Conservation (phyloP, 23 red algal genomes). For the Chondrus crispus region DNA sequence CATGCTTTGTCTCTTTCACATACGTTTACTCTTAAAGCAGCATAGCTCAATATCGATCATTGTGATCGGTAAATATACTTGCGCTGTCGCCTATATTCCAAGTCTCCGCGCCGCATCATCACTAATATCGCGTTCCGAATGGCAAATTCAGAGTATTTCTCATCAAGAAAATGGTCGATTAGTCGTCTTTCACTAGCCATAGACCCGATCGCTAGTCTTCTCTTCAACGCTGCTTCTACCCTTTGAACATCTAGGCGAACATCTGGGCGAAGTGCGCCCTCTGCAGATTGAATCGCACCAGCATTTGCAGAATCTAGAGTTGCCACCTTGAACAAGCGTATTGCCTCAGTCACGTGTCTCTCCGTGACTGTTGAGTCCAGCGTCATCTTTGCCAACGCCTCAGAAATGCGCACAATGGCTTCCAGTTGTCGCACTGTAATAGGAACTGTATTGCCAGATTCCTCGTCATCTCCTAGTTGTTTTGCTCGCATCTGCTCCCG, state of each 20-base stretch:
- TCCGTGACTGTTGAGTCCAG: constrained; percentile 68
- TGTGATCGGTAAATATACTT: constrained; percentile 80
- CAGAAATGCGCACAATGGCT: constrained; percentile 87
- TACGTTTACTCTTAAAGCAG: neutral
- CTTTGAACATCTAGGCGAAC: constrained; percentile 80
- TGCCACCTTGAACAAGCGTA: constrained; percentile 94
- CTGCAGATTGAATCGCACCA: constrained; percentile 56
- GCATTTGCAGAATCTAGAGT: constrained; percentile 83
- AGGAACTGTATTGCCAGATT: constrained; percentile 57
- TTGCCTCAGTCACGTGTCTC: constrained; percentile 82
- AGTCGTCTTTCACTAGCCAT: constrained; percentile 69
- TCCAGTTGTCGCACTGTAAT: constrained; percentile 97
- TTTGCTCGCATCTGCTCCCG: constrained; percentile 80
- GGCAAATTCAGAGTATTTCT: constrained; percentile 58
- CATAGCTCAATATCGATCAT: constrained; percentile 38
- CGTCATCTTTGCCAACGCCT: constrained; percentile 96
- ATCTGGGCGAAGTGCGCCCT: constrained; percentile 73
- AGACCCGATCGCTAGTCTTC: constrained; percentile 82
- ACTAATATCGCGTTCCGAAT: constrained; percentile 75
- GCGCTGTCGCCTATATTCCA: constrained; percentile 87
- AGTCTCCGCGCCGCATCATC: constrained; percentile 86
- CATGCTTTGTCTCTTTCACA: no score
- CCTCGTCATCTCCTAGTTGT: constrained; percentile 63
- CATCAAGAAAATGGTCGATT: constrained; percentile 76
- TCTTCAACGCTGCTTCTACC: constrained; percentile 70